Conservation (phyloP, 139 green algal genomes). For the Astrephomene gubernaculifera region DNA sequence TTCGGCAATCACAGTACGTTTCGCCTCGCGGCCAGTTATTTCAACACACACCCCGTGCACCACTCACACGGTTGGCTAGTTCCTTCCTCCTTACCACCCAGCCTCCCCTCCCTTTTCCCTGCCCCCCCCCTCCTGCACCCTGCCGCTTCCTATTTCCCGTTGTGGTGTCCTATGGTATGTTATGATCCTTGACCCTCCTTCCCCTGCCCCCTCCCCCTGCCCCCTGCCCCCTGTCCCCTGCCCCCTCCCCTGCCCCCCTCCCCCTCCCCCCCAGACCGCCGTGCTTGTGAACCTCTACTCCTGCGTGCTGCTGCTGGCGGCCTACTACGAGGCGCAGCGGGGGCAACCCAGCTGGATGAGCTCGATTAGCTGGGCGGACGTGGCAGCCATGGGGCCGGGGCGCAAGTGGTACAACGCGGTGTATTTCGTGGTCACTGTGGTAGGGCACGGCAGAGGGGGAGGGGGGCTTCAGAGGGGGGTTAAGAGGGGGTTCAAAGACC, state of each 20-base stretch:
- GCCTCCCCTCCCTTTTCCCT: too few relatives aligned
- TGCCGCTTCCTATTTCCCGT: too few relatives aligned
- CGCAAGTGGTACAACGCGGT: constrained; percentile 34
- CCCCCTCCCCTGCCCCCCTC: background rate
- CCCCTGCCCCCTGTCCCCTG: background rate
- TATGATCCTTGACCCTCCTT: too few relatives aligned
- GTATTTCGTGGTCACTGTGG: constrained; percentile 43
- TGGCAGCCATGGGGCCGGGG: background rate
- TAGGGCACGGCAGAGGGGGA: background rate
- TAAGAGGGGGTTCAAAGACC: too few relatives aligned
- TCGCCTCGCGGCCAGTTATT: too few relatives aligned
- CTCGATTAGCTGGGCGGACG: background rate
- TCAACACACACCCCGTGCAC: too few relatives aligned
- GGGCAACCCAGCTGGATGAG: background rate
- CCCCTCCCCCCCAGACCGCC: background rate
- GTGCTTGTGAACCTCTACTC: constrained; percentile 26
- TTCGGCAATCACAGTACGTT: too few relatives aligned
- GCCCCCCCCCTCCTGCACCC: too few relatives aligned
- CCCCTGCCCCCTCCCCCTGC: background rate
- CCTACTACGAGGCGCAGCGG: background rate
- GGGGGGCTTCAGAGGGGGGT: too few relatives aligned
- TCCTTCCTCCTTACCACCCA: too few relatives aligned
- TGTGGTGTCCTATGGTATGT: too few relatives aligned
- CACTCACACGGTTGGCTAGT: too few relatives aligned
- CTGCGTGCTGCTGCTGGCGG: constrained; percentile 25